Conservation (phyloP, 164 flowering plant species). For the Saururus chinensis region DNA sequence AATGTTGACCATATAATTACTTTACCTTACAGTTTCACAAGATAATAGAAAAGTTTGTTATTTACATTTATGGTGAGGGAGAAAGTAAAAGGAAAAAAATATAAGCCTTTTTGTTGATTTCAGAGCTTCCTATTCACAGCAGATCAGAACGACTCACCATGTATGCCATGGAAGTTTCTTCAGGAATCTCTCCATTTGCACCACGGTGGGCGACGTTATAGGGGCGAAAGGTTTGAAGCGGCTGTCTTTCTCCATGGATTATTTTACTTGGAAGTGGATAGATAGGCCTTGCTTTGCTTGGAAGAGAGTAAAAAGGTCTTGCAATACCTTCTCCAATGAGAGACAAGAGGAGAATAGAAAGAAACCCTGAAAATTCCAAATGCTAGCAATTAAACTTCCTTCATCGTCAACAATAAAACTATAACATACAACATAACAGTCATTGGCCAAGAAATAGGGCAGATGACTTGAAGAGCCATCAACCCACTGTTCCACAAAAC, state of each 20-base stretch:
- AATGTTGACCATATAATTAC: too few relatives aligned
- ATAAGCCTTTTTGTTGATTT: neutral
- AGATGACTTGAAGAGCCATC: too few relatives aligned
- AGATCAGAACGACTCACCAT: constrained; percentile 11
- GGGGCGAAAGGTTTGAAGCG: constrained; percentile 23
- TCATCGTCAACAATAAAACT: too few relatives aligned
- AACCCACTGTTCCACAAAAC: too few relatives aligned
- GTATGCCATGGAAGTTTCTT: constrained; percentile 30
- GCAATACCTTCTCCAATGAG: constrained; percentile 11
- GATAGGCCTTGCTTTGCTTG: constrained; percentile 15
- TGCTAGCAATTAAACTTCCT: too few relatives aligned
- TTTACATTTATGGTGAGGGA: too few relatives aligned
- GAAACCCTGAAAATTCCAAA: constrained; percentile 24
- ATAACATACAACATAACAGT: too few relatives aligned
- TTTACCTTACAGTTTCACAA: too few relatives aligned
- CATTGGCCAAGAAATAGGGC: too few relatives aligned
- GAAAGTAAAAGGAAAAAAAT: too few relatives aligned
- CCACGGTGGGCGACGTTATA: constrained; percentile 34
- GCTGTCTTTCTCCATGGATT: constrained; percentile 8
- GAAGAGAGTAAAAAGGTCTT: neutral
- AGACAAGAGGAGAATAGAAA: constrained; percentile 10
- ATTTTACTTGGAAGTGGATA: constrained; percentile 24
- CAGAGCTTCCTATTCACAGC: neutral
- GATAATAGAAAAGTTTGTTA: too few relatives aligned
- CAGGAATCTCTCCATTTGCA: constrained; percentile 35